Percentiles rank a stretch among this genome's conserved stretches.
Conservation (phyloP, 257 asterid species). For the Orobanche coerulescens region DNA sequence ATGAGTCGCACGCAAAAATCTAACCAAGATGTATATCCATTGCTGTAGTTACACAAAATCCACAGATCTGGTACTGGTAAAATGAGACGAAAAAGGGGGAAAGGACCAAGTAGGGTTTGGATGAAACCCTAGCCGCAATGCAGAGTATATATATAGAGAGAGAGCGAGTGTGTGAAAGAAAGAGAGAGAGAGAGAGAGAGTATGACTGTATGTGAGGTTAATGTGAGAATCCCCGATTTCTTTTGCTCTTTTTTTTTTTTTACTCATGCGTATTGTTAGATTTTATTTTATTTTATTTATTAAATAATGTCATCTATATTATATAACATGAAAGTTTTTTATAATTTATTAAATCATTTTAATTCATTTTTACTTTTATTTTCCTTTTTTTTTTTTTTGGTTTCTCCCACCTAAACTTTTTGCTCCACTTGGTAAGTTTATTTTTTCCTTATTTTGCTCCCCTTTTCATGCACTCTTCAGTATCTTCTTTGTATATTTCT, state of each 20-base stretch:
- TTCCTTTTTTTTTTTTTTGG: no score
- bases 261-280: constrained; percentile 4
- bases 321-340: no score
- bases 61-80: constrained; percentile 22
- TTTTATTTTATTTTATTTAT: background rate
- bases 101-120: constrained; percentile 24
- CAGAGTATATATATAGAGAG: constrained; percentile 17
- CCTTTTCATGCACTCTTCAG: no score
- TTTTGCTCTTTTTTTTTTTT: constrained; percentile 13
- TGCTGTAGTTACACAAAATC: background rate
- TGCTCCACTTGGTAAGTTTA: no score
- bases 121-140: constrained; percentile 85
- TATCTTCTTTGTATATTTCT: no score
- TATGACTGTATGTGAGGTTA: background rate
- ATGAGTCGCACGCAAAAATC: constrained; percentile 9
- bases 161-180: background rate
- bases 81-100: background rate
- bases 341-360: no score
- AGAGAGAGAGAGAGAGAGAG: constrained; percentile 20
- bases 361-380: no score
- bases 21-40: constrained; percentile 27
- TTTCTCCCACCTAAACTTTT: no score
- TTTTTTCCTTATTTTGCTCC: no score
- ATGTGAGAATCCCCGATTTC: constrained; percentile 14
- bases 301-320: no score